phyloP scores from a whole-genome alignment of 2,329 filamentous ascomycete species.

The Cadophora luteo-olivacea region DNA sequence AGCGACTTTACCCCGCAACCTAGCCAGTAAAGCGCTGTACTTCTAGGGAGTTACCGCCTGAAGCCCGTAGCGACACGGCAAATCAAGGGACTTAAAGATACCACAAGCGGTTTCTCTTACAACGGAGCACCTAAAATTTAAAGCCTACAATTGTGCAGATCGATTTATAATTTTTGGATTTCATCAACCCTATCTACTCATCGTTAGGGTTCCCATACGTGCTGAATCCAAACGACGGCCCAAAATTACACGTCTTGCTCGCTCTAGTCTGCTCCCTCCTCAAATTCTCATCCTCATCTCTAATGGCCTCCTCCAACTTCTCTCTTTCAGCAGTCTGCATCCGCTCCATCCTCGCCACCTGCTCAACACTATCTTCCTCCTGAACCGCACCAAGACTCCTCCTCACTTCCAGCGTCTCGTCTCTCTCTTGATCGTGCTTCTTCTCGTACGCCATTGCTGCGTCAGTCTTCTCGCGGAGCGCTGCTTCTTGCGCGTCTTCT shows the following conservation, averaged over 20 bases:
- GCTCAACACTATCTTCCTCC: conserved; percentile 18
- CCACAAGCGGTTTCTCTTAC: too few relatives aligned
- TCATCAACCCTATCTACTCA: not conserved
- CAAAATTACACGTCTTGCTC: conserved; percentile 31
- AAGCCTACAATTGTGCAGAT: too few relatives aligned
- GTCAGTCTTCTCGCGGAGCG: conserved; percentile 40
- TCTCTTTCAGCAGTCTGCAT: conserved; percentile 24
- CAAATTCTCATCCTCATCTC: conserved; percentile 23
- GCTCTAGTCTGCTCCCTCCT: conserved; percentile 25
- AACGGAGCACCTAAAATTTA: too few relatives aligned
- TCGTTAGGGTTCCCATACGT: not conserved
- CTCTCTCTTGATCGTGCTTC: conserved; percentile 27
- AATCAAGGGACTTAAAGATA: too few relatives aligned
- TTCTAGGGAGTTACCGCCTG: not conserved
- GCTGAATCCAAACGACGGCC: conserved; percentile 33
- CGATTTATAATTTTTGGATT: not conserved
- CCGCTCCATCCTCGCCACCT: conserved; percentile 16
- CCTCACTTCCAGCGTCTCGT: conserved; percentile 15
- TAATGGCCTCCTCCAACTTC: conserved; percentile 35
- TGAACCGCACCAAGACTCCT: conserved; percentile 1
- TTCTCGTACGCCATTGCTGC: conserved; percentile 41
- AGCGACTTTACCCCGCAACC: not conserved
- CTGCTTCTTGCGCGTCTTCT: conserved; percentile 38
- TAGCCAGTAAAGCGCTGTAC: not conserved
- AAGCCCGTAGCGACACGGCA: not conserved